Evolutionary conservation across 1,139 yeast species (phyloP).

Genomic region (Schizosaccharomyces versatilis): DNA sequence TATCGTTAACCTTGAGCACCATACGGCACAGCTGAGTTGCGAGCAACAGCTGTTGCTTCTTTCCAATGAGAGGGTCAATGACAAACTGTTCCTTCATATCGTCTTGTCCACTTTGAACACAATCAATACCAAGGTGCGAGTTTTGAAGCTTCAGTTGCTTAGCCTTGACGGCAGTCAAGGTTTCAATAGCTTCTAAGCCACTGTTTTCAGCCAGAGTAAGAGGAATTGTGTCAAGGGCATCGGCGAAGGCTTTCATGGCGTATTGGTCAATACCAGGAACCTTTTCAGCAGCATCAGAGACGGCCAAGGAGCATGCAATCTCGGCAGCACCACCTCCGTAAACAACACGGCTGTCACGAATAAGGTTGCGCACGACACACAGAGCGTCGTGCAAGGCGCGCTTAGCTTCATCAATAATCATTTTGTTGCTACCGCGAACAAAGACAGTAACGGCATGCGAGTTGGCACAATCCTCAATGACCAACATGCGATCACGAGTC

Average conservation of each 20-base stretch:
- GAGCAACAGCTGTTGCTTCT: constrained; percentile 79
- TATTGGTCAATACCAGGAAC: constrained; percentile 72
- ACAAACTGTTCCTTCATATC: constrained; percentile 86
- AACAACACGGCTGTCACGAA: constrained; percentile 77
- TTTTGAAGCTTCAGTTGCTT: constrained; percentile 32
- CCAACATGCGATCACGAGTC: constrained; percentile 86
- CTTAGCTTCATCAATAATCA: constrained; percentile 92
- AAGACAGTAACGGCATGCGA: constrained; percentile 84
- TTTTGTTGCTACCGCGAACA: constrained; percentile 84
- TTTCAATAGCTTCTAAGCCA: constrained; percentile 82
- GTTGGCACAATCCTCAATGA: constrained; percentile 74
- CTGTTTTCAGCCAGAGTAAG: constrained; percentile 92
- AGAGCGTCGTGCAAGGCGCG: constrained; percentile 92
- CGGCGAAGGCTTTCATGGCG: constrained; percentile 86
- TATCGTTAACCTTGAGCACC: constrained; percentile 92
- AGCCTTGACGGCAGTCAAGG: constrained; percentile 62
- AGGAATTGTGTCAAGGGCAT: constrained; percentile 78
- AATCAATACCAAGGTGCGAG: constrained; percentile 61
- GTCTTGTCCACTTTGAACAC: constrained; percentile 59
- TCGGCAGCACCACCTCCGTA: constrained; percentile 99
- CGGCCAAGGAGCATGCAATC: constrained; percentile 76
- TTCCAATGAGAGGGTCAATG: constrained; percentile 90
- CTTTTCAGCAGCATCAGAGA: constrained; percentile 74
- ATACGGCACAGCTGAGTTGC: constrained; percentile 94
- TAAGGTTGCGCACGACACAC: constrained; percentile 89